Evolutionary conservation across 2,329 filamentous ascomycete species (phyloP), one percentile per base, ranked within the genome.

Genomic region (Aspergillus melleus): DNA sequence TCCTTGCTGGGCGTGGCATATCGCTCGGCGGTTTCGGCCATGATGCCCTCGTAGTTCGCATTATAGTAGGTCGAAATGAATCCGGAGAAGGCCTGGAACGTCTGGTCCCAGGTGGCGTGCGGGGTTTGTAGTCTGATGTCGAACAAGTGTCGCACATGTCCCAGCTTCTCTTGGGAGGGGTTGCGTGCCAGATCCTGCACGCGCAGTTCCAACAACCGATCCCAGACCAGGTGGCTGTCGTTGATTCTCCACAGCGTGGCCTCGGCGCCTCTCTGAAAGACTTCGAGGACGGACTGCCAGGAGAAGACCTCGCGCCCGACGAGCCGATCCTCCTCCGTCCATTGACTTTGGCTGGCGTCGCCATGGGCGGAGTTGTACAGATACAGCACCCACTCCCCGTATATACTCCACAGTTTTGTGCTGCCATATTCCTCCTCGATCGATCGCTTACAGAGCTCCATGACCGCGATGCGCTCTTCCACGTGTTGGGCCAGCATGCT

Each of bases 391-490:
- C 84, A 88, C 61, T 88, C 83, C 22, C 83, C 85, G 66, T 87
- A 89, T 10, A 83, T 79, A n/a, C 77, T 75, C 86, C 86, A 89
- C 6, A 89, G 72, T 59, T 81, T 84, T 11, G 83, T 81, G 61
- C 86, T 88, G 54, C 82, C 82, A 49, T 83, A 84, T 68, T 88
- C 86, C 60, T 88, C 86, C 42, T 81, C 77, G 2, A 86, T 83
- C 3, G 86, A 86, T 62, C 83, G 82, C 62, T 82, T 79, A 66
- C 83, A 88, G 14, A 87, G 75, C 64, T 88, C 85, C 66, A 87
- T 83, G 10, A 88, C 80, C 3, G 76, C 77, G 60, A 86, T 81
- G 42, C 84, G 81, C 66, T 88, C 85, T 22, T 87, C 83, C 6
- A 82, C 75, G 19, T 80, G 80, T 20, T 75, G 77, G 26, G 86